Conservation (phyloP, 805 yeast genomes). For the Ogataea angusta region DNA sequence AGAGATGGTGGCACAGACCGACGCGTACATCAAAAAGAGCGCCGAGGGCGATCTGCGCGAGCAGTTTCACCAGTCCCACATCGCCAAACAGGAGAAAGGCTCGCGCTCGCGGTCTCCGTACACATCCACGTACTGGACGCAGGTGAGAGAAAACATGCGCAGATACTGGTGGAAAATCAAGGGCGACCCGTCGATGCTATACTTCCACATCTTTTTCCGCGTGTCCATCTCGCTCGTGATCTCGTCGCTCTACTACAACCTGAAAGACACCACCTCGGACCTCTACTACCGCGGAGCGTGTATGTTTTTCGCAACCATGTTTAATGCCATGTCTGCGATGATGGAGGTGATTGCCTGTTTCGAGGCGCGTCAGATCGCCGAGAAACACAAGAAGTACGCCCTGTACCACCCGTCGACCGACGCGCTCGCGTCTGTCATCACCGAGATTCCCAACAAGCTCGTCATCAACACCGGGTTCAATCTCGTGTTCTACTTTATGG, state of each 20-base stretch:
- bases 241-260: conserved; percentile 57
- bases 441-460: conserved; percentile 54
- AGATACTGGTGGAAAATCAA: conserved; percentile 49
- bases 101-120: conserved; percentile 49
- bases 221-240: conserved; percentile 51
- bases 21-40: conserved; percentile 23
- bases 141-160: conserved; percentile 42
- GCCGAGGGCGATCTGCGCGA: conserved; percentile 1
- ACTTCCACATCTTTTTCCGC: conserved; percentile 43
- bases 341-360: conserved; percentile 54
- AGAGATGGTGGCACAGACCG: conserved; percentile 34
- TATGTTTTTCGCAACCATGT: conserved; percentile 63
- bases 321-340: conserved; percentile 59
- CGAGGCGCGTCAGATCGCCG: conserved; percentile 56
- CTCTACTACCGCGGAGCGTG: conserved; percentile 59
- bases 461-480: conserved; percentile 45
- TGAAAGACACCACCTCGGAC: conserved; percentile 39
- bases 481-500: conserved; percentile 50
- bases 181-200: conserved; percentile 48
- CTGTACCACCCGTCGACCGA: conserved; percentile 58
- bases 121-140: conserved; percentile 50
- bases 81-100: conserved; percentile 49
- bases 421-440: conserved; percentile 57
- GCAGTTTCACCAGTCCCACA: conserved; percentile 26
- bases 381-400: conserved; percentile 55